A percentile compares a stretch with the other conserved stretches of the same genome.
Evolutionary conservation across 768 basidiomycete species (phyloP).

Genomic region (Cystobasidium onofrii): DNA sequence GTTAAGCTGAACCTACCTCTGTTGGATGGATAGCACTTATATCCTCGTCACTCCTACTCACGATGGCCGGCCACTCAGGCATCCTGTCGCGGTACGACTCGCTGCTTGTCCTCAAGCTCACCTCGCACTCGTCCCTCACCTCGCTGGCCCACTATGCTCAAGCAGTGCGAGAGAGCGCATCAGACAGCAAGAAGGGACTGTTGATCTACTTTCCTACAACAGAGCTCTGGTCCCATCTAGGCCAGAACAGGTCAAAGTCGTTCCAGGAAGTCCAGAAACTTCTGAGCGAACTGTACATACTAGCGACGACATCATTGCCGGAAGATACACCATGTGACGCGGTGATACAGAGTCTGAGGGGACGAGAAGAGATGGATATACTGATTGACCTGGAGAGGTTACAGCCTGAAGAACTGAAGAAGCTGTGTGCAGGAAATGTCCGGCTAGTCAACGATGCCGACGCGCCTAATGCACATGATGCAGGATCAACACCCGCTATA

Average conservation of each 20-base stretch:
- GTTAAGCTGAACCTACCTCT: too few relatives aligned
- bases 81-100: not conserved
- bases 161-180: not conserved
- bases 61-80: not conserved
- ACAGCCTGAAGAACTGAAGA: not conserved
- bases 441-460: not conserved
- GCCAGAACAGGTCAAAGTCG: not conserved
- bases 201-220: slow-evolving; percentile 8
- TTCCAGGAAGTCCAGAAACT: slow-evolving; percentile 11
- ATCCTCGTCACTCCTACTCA: too few relatives aligned
- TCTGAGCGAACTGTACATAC: slow-evolving; percentile 11
- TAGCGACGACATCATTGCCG: not conserved
- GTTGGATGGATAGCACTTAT: too few relatives aligned
- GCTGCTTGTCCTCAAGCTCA: not conserved
- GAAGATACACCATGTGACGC: slow-evolving; percentile 14
- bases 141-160: not conserved
- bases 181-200: not conserved
- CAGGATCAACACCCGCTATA: not conserved
- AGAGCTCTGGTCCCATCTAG: not conserved
- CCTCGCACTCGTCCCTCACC: not conserved
- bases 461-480: slow-evolving; percentile 4
- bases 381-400: not conserved
- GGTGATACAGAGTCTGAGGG: slow-evolving; percentile 3
- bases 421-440: not conserved
- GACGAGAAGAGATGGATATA: not conserved